phyloP scores from a whole-genome alignment of 306 rosid species.

The Castanea mollissima region DNA sequence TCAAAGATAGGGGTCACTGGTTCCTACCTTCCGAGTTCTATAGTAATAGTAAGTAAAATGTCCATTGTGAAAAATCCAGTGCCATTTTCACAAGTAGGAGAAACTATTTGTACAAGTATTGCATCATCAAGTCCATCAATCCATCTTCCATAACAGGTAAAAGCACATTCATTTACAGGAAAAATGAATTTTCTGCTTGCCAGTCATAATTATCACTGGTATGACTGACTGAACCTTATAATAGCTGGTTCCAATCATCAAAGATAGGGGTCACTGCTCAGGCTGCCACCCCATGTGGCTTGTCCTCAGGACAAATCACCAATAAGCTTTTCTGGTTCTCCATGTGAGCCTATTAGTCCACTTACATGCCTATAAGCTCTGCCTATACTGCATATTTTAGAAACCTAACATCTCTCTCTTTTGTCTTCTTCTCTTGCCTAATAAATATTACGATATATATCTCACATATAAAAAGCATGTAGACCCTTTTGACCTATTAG shows the following conservation, averaged over 20 bases:
- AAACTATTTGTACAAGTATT: no score
- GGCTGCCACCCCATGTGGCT: slow-evolving; percentile 60
- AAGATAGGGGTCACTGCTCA: neutral
- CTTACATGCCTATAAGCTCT: slow-evolving; percentile 1
- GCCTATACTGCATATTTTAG: neutral
- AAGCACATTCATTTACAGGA: neutral
- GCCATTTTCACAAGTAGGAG: no score
- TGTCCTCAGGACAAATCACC: slow-evolving; percentile 29
- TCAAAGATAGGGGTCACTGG: slow-evolving; percentile 17
- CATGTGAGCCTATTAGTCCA: slow-evolving; percentile 37
- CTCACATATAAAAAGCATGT: slow-evolving; percentile 14
- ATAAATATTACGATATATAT: neutral
- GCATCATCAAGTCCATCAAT: no score
- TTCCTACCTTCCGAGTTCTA: no score
- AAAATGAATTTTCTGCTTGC: slow-evolving; percentile 16
- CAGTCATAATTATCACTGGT: neutral
- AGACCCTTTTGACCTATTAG: neutral
- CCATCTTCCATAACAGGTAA: no score
- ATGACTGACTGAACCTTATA: no score
- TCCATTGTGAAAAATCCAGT: no score
- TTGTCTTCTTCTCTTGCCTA: slow-evolving; percentile 7
- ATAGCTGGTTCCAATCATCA: no score
- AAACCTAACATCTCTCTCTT: slow-evolving; percentile 23
- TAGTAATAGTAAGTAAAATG: no score
- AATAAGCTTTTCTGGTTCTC: slow-evolving; percentile 38